phyloP scores from a whole-genome alignment of 2,329 filamentous ascomycete species.

The Neofusicoccum parvum region DNA sequence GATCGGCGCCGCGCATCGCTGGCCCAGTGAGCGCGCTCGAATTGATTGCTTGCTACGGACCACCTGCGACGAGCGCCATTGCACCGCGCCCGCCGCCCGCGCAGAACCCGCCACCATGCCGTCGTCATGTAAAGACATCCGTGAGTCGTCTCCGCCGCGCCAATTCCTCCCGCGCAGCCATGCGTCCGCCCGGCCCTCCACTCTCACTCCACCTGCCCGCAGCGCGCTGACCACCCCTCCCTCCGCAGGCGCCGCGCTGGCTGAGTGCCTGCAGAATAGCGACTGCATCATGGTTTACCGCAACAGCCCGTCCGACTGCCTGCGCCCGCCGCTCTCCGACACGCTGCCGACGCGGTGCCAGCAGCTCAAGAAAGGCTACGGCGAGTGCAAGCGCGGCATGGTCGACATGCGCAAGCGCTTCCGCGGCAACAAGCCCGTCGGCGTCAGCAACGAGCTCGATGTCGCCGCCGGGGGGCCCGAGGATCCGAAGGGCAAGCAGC shows the following conservation, averaged over 20 bases:
- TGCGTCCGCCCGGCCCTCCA: background rate
- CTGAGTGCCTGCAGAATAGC: conserved; percentile 91
- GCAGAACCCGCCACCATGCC: conserved; percentile 64
- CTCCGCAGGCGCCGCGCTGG: conserved; percentile 78
- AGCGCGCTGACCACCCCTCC: background rate
- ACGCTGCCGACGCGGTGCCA: conserved; percentile 85
- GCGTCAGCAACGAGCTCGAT: conserved; percentile 31
- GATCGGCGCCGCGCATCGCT: background rate
- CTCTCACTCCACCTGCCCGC: background rate
- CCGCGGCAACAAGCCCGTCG: conserved; percentile 86
- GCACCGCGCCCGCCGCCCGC: background rate
- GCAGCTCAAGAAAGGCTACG: conserved; percentile 88
- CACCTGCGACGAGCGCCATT: background rate
- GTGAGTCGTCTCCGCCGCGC: conserved; percentile 56
- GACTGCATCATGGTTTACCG: conserved; percentile 95
- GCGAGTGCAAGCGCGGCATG: conserved; percentile 93
- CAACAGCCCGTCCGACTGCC: conserved; percentile 82
- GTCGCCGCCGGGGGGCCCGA: conserved; percentile 25
- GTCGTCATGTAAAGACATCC: conserved; percentile 93
- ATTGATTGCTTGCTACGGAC: background rate
- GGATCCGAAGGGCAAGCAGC: background rate
- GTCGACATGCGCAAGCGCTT: conserved; percentile 99
- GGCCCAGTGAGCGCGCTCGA: background rate
- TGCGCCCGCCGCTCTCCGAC: conserved; percentile 78
- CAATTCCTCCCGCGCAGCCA: background rate